Base-by-base conservation (phyloP, 2,329 filamentous ascomycete genomes). In the Emergomyces pasteurianus region DNA sequence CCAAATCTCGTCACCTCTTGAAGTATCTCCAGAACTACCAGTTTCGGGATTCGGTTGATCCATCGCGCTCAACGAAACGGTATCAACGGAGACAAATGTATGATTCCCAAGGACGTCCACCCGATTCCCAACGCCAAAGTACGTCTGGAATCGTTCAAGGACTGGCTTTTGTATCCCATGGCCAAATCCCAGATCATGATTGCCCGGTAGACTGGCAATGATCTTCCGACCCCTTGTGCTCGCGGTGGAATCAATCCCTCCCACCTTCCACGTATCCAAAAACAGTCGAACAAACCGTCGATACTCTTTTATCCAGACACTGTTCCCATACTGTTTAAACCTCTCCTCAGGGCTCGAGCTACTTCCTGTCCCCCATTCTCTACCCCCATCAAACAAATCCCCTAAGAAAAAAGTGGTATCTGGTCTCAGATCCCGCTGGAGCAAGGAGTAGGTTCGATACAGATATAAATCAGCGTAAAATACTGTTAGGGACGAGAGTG, bases 21-120 rank as follows among this genome's bases (percentile, higher is more conserved):
- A 81, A 58, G 81, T 74, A 58, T 79, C 75, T 43, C 79, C 80
- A 2, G 67, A 68, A 34, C 71, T 81, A 71, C 79, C 79, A 6
- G 79, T 78, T 58, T 70, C 62, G 18, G 76, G 73, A 59, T 83
- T 75, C 5, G 79, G 78, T 64, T 84, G 80, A 58, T 82, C 82
- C 71, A 81, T 78, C 2, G 94, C 92, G 69, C 90, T 95, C 67
- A 97, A 75, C 0, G 92, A 96, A 4, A 96, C 86, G 0, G 87
- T 84, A 71, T 99, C 94, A 8, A 99, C 82, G 0, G 90, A 95
- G 23, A 99, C 89, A 71, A 99, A 91, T 0, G 90, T 95, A 72
- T 99, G 94, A 70, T 99, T 99, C 14, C 90, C 94, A 59, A 97
- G 81, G 5, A 97, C 82, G 72, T 97, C 91, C 23, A 99, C 86